Conservation (phyloP, 75 land plant genomes). For the Larix kaempferi region DNA sequence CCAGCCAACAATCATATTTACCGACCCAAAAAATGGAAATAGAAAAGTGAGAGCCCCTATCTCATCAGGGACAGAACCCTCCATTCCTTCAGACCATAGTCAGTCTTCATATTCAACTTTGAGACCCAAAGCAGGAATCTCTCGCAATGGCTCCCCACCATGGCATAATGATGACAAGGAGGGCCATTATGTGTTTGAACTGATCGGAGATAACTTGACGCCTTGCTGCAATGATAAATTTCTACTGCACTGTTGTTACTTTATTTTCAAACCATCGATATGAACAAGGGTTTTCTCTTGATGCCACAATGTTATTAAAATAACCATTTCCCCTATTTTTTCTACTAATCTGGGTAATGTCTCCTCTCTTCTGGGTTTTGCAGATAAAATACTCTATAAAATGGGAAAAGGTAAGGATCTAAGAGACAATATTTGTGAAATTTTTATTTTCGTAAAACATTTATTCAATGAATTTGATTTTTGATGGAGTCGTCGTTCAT, state of each 20-base stretch:
- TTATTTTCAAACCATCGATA: neutral
- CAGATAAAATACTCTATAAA: conserved; percentile 78
- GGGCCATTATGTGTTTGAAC: conserved; percentile 67
- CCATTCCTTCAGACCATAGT: neutral
- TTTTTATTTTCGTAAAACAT: too few species aligned
- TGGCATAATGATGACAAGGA: conserved; percentile 78
- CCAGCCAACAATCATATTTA: neutral
- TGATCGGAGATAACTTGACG: conserved; percentile 78
- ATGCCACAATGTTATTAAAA: too few species aligned
- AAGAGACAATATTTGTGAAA: too few species aligned
- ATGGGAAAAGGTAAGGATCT: conserved; percentile 78
- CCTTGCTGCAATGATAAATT: conserved; percentile 51
- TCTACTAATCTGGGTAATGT: neutral
- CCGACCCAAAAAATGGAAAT: neutral
- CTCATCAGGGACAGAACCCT: neutral
- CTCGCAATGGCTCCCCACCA: conserved; percentile 58
- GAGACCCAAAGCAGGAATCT: neutral
- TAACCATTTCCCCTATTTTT: too few species aligned
- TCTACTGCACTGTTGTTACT: neutral
- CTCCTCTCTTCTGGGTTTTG: conserved; percentile 4
- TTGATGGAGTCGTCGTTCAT: neutral
- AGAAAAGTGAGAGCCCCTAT: neutral
- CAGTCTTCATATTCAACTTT: neutral
- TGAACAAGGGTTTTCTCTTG: too few species aligned
- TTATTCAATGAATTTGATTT: too few species aligned